phyloP scores from a whole-genome alignment of 1,284 basidiomycete genomes.

The Sanguinoderma infundibulare region DNA sequence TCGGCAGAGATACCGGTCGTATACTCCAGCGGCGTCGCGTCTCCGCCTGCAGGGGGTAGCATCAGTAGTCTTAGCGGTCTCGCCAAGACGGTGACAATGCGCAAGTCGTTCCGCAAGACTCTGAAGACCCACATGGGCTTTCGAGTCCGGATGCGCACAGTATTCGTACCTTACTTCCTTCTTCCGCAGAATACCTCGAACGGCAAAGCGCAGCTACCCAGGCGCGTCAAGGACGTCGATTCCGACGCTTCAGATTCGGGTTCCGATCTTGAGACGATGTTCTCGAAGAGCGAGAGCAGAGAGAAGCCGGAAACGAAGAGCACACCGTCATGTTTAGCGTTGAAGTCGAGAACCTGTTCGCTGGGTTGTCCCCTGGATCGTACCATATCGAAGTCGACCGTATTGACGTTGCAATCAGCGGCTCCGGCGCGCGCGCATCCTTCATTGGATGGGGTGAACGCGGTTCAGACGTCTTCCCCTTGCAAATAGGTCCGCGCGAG shows the following conservation, averaged over 20 bases:
- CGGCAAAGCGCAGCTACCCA: slow-evolving; percentile 13
- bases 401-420: slow-evolving; percentile 74
- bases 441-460: slow-evolving; percentile 67
- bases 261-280: slow-evolving; percentile 46
- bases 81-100: slow-evolving; percentile 56
- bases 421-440: slow-evolving; percentile 72
- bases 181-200: slow-evolving; percentile 41
- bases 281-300: slow-evolving; percentile 55
- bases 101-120: slow-evolving; percentile 85
- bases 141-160: slow-evolving; percentile 86
- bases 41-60: slow-evolving; percentile 15
- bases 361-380: slow-evolving; percentile 36
- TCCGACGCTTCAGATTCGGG: slow-evolving; percentile 31
- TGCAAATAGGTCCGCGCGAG: slow-evolving; percentile 67
- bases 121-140: slow-evolving; percentile 80
- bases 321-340: slow-evolving; percentile 85
- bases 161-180: slow-evolving; percentile 83
- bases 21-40: slow-evolving; percentile 42
- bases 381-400: slow-evolving; percentile 75
- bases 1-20: slow-evolving; percentile 42
- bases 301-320: slow-evolving; percentile 78
- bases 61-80: slow-evolving; percentile 11
- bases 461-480: slow-evolving; percentile 65
- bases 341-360: slow-evolving; percentile 75
- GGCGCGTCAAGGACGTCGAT: neutral